Base-by-base conservation (phyloP, 768 basidiomycete species). In the Tulasnella sp. region DNA sequence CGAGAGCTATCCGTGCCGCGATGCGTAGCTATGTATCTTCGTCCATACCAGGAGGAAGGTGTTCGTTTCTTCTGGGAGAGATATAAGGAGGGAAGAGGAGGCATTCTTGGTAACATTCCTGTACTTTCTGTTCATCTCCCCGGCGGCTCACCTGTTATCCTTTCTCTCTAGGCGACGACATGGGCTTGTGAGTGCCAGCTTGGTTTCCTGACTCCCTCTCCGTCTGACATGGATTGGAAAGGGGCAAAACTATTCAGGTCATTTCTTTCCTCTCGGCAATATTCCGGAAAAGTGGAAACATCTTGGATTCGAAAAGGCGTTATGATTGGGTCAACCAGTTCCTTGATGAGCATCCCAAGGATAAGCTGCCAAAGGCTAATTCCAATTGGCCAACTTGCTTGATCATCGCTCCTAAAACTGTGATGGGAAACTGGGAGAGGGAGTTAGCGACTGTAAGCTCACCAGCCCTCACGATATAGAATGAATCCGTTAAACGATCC, bases 221-320 rank as follows among this genome's bases (percentile, higher is more conserved):
- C 31, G n/a, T 72, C 45, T 36, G 5, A 72, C 52, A 39, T 40
- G 1, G 70, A 54, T 67, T 42, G 22, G 9, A 71, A 75, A 64
- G 85, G 86, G 97, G 91, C 2, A 99, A 99, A 87, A 99, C 97
- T 0, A 95, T 98, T 29, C 97, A 99, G 82, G 91, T 95, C 34
- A 93, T 96, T 67, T 87, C 91, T 0, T 93, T 95, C 80, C 86
- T 99, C 2, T 91, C 94, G 0, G 96, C 96, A 0, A 92, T 98
- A 76, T 97, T 97, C 96, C 84, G 86, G 78, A 97, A 97, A 82
- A 82, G 85, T 1, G 94, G 94, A 0, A 85, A 89, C 49, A 80
- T 79, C 8, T 85, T 85, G 4, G 96, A 97, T 81, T 80, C 85
- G n/a, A 82, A 88, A 67, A 88, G 94, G 22, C 87, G 95, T 15